A percentile compares a stretch with the other conserved stretches of the same genome.
Conservation (phyloP, 805 yeast genomes). For the Starmera amethionina region DNA sequence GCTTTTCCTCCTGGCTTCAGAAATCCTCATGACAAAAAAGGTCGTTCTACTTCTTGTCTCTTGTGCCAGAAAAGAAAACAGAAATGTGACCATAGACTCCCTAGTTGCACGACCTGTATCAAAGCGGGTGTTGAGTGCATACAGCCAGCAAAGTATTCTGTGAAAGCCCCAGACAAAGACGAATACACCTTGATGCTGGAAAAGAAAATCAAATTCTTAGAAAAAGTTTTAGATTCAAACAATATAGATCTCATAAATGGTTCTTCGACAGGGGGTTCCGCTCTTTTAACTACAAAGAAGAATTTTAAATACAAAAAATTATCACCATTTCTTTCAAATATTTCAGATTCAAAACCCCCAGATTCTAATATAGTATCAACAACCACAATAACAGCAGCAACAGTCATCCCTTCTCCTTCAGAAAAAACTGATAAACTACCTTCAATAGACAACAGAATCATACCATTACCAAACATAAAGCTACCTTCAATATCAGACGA, state of each 20-base stretch:
- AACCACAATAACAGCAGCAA: background rate
- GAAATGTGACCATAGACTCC: slow-evolving; percentile 56
- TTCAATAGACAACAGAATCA: slow-evolving; percentile 4
- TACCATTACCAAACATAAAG: slow-evolving; percentile 6
- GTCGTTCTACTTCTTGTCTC: slow-evolving; percentile 47
- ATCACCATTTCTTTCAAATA: slow-evolving; percentile 22
- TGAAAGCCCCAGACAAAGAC: slow-evolving; percentile 35
- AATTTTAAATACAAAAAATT: slow-evolving; percentile 28
- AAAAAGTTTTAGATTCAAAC: slow-evolving; percentile 31
- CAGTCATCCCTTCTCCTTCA: background rate
- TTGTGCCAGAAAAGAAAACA: slow-evolving; percentile 50
- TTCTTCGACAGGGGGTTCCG: slow-evolving; percentile 13
- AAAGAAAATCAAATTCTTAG: slow-evolving; percentile 41
- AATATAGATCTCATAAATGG: slow-evolving; percentile 14
- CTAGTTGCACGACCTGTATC: slow-evolving; percentile 57
- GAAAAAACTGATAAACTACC: background rate
- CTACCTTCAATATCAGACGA: slow-evolving; percentile 8
- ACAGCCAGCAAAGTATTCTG: slow-evolving; percentile 52
- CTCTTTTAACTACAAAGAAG: slow-evolving; percentile 15
- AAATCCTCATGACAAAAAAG: slow-evolving; percentile 31
- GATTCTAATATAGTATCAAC: background rate
- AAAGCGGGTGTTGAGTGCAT: slow-evolving; percentile 54
- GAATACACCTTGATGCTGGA: slow-evolving; percentile 51
- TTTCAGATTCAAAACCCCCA: background rate
- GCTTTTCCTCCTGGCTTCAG: background rate